Conservation (phyloP, 164 flowering plant genomes). For the grape (Vitis vinifera) region ASM3070453v1 NC_081813.1:9633501-9634000, state of each 20-base stretch:
- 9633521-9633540: no score
- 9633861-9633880: background rate
- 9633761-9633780: background rate
- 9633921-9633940: background rate
- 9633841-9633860: background rate
- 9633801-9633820: background rate
- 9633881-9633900: background rate
- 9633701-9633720: no score
- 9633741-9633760: background rate
- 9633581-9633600: background rate
- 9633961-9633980: background rate
- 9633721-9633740: background rate
- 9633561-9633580: no score
- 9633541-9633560: no score
- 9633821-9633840: background rate
- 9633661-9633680: background rate
- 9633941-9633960: background rate
- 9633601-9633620: background rate
- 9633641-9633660: background rate
- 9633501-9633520: no score
- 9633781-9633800: background rate
- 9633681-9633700: background rate
- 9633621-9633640: background rate
- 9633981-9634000: background rate
- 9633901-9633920: background rate